Conservation (phyloP, 371 early-diverging fungal species). For the Entomophthora muscae region DNA sequence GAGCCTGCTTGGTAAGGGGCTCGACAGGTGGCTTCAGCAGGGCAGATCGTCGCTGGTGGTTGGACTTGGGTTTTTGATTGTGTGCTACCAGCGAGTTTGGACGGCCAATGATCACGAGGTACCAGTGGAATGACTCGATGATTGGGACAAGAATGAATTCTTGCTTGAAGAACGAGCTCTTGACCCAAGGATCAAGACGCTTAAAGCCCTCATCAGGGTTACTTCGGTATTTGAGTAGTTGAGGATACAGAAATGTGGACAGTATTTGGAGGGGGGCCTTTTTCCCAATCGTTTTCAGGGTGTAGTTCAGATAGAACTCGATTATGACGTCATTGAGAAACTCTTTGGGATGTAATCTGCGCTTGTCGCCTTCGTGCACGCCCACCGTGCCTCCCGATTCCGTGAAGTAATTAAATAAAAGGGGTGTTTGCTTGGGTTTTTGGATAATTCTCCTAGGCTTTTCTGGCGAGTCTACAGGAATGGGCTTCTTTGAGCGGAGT, state of each 20-base stretch:
- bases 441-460: neutral
- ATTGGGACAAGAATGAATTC: neutral
- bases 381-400: neutral
- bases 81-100: neutral
- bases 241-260: neutral
- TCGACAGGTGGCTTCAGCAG: neutral
- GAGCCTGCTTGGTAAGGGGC: neutral
- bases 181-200: neutral
- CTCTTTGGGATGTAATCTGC: neutral
- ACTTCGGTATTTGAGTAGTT: neutral
- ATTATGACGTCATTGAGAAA: neutral
- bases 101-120: neutral
- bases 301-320: neutral
- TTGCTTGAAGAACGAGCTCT: neutral
- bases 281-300: neutral
- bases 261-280: neutral
- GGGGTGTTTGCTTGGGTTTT: neutral
- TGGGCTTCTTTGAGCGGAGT: neutral
- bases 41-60: neutral
- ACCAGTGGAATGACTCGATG: neutral
- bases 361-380: neutral
- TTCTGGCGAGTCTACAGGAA: neutral
- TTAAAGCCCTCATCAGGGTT: neutral
- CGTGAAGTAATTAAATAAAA: neutral
- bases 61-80: neutral